phyloP scores from a whole-genome alignment of 176 grass and related monocot genomes.

The Thinopyrum elongatum region DNA sequence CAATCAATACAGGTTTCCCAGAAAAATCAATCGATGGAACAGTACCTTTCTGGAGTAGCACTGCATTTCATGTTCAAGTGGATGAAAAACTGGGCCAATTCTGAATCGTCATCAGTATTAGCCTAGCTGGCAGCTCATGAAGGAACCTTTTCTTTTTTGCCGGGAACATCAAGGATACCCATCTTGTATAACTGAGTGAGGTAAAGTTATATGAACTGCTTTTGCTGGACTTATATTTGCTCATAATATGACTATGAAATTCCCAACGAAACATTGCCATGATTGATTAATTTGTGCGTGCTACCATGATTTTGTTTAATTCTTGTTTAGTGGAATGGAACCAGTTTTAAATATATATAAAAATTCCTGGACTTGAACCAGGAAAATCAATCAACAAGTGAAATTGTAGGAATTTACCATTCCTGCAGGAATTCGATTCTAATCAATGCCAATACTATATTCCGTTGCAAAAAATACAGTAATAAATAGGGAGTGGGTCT shows the following conservation, averaged over 20 bases:
- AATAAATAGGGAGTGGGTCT: background rate
- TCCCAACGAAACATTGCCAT: background rate
- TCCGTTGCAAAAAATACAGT: background rate
- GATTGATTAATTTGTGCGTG: background rate
- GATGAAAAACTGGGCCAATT: background rate
- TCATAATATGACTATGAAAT: background rate
- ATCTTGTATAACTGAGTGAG: background rate
- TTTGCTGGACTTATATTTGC: background rate
- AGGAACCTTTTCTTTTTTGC: background rate
- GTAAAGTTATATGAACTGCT: background rate
- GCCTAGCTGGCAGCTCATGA: background rate
- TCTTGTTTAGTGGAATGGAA: background rate
- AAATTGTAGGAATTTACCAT: background rate
- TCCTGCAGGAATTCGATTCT: background rate
- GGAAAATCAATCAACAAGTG: background rate
- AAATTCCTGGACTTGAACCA: background rate
- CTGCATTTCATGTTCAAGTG: conserved; percentile 1
- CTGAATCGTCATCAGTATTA: background rate
- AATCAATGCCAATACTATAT: background rate
- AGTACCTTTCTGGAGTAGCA: background rate
- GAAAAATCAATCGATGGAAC: background rate
- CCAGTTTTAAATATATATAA: too few relatives aligned
- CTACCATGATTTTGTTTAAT: background rate
- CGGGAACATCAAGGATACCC: background rate
- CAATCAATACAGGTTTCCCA: background rate